A percentile compares a stretch with the other conserved stretches of the same genome.
phyloP scores from a whole-genome alignment of 495 filamentous ascomycete genomes.

The Hypoxylon perforatum region DNA sequence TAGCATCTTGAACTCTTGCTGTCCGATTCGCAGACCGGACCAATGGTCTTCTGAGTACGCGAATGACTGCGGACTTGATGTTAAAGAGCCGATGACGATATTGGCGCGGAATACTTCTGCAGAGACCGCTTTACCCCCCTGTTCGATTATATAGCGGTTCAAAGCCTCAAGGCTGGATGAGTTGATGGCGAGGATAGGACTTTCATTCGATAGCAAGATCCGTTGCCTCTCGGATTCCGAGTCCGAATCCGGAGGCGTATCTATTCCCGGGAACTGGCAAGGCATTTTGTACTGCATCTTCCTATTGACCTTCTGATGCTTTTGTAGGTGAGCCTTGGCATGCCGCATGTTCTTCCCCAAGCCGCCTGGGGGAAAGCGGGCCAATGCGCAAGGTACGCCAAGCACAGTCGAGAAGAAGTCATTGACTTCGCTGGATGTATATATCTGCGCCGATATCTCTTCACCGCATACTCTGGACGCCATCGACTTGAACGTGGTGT shows the following conservation, averaged over 20 bases:
- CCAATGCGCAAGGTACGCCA: conserved; percentile 81
- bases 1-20: conserved; percentile 72
- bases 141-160: conserved; percentile 73
- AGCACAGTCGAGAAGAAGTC: conserved; percentile 78
- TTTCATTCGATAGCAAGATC: conserved; percentile 90
- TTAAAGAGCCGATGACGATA: conserved; percentile 70
- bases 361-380: conserved; percentile 76
- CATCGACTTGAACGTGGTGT: conserved; percentile 42
- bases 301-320: conserved; percentile 54
- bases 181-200: conserved; percentile 86
- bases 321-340: conserved; percentile 72
- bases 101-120: conserved; percentile 84
- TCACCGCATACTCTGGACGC: conserved; percentile 84
- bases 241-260: conserved; percentile 62
- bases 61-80: conserved; percentile 2
- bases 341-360: conserved; percentile 67
- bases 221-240: conserved; percentile 57
- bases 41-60: conserved; percentile 68
- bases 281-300: conserved; percentile 54
- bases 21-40: conserved; percentile 61
- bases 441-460: conserved; percentile 72
- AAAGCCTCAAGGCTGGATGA: conserved; percentile 80
- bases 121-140: conserved; percentile 67
- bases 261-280: conserved; percentile 64
- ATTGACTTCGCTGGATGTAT: conserved; percentile 70